These are phyloP conservation scores for Udeniomyces megalosporus DNA, from an alignment of 768 basidiomycete genomes.

Conservation along the genomic window DNA sequence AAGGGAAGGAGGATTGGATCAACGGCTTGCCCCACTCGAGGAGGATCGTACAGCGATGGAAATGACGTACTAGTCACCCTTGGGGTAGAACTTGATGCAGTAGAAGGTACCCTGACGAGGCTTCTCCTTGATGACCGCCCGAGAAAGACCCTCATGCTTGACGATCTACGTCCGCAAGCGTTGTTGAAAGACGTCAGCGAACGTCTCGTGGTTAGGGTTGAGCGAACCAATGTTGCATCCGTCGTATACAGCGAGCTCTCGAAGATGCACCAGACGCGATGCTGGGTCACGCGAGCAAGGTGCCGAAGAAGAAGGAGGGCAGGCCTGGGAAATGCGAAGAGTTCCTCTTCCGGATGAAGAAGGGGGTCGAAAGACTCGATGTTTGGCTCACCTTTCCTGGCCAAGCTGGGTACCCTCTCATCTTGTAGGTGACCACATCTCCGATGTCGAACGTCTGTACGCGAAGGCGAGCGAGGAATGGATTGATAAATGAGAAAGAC, in stretches of 20 bases:
- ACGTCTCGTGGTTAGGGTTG: slow-evolving; percentile 10
- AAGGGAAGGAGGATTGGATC: neutral
- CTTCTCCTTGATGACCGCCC: slow-evolving; percentile 48
- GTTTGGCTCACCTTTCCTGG: slow-evolving; percentile 51
- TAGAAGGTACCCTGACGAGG: slow-evolving; percentile 54
- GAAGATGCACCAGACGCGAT: no score
- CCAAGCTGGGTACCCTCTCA: slow-evolving; percentile 91
- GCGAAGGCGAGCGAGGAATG: neutral
- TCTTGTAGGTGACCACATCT: slow-evolving; percentile 79
- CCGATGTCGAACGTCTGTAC: slow-evolving; percentile 44
- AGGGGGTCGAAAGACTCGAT: slow-evolving; percentile 9
- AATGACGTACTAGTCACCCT: slow-evolving; percentile 70
- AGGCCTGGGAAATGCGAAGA: no score
- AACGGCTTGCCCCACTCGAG: neutral
- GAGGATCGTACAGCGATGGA: neutral
- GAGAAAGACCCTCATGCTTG: slow-evolving; percentile 50
- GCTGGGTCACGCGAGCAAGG: neutral
- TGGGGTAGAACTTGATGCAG: slow-evolving; percentile 75
- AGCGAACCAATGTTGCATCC: no score
- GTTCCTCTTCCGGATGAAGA: no score
- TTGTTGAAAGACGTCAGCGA: no score
- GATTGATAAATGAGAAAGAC: neutral
- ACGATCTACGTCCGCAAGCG: no score
- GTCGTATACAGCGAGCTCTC: no score
- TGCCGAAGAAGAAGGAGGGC: neutral